These are phyloP conservation scores for Akanthomyces dipterigenus DNA, from an alignment of 2,329 filamentous ascomycete species.

Conservation along the genomic window DNA sequence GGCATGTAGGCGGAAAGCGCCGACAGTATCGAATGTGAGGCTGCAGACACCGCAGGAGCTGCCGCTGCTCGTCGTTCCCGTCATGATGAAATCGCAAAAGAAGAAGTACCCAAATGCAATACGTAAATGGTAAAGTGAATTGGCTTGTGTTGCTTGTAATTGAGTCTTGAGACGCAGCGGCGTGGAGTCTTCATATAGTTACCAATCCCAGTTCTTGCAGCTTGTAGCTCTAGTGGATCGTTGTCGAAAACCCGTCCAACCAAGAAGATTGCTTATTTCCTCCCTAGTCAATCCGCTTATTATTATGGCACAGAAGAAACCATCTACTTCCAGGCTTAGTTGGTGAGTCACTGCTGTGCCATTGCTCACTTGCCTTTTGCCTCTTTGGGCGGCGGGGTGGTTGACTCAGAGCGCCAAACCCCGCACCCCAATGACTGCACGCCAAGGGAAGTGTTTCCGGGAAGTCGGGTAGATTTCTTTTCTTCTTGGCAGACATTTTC, in stretches of 20 bases:
- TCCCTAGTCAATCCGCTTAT: background rate
- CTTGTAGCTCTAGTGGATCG: background rate
- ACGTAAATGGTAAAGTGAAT: background rate
- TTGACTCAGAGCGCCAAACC: slow-evolving; percentile 8
- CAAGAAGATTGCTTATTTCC: background rate
- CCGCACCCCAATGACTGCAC: background rate
- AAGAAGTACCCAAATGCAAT: background rate
- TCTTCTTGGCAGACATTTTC: background rate
- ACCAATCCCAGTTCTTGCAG: background rate
- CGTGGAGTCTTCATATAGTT: background rate
- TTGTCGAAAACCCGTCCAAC: background rate
- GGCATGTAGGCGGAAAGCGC: slow-evolving; percentile 8
- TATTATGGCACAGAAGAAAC: background rate
- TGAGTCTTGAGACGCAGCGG: background rate
- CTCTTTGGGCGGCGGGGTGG: background rate
- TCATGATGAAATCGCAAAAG: background rate
- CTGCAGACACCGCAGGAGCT: slow-evolving; percentile 8
- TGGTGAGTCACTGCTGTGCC: slow-evolving; percentile 2
- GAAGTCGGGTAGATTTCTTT: background rate
- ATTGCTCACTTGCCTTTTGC: background rate
- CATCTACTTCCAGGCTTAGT: background rate
- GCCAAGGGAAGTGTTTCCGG: background rate
- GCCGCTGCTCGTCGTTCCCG: background rate
- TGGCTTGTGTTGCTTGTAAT: background rate
- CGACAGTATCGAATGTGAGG: background rate